Base-by-base conservation (phyloP, 2,329 filamentous ascomycete genomes). In the Botrytis galanthina region DNA sequence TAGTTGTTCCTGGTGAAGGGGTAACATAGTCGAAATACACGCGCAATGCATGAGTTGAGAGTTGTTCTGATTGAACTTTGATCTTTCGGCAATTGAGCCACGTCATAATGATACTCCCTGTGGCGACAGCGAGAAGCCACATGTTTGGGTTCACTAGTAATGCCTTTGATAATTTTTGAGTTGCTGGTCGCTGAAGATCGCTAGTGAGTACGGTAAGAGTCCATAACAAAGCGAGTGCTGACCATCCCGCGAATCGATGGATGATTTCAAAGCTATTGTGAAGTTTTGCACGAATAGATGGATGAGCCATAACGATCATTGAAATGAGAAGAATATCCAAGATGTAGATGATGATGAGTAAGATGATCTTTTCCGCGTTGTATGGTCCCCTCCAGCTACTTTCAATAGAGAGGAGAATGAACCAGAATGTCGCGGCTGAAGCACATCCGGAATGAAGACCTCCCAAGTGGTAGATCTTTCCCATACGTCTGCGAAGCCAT, bases 161-260 rank as follows among this genome's bases (percentile, higher is more conserved):
- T 57, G 81, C 79, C n/a, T 73, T 18, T 9, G 78, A 76, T 5
- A 83, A 75, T 44, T 75, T 73, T 16, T 76, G 62, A 22, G 80
- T 73, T 32, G 81, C 79, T 26, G 81, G 80, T 29, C 82, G 79
- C n/a, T 83, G 80, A 54, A 84, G 80, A 69, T 86, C 82, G n/a
- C 85, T 82, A 48, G 88, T 82, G 16, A 92, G 82, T 60, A 92
- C 79, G 14, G 87, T 85, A 74, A 92, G 87, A 0, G 83, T 85
- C 87, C 92, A 92, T 79, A 94, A 90, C 46, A 93, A 82, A 2
- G 82, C 84, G 9, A 94, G 84, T 16, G 88, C 85, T 18, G 86
- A 84, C 92, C 92, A 94, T n/a, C 91, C 92, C 8, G 87, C 87
- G 80, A 92, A 94, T 66, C 92, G 90, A 82, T 94, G 92, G 64